These are phyloP conservation scores for Oryza nivara DNA, from an alignment of 176 grass and related monocot genomes.

Conservation along the genomic window DNA sequence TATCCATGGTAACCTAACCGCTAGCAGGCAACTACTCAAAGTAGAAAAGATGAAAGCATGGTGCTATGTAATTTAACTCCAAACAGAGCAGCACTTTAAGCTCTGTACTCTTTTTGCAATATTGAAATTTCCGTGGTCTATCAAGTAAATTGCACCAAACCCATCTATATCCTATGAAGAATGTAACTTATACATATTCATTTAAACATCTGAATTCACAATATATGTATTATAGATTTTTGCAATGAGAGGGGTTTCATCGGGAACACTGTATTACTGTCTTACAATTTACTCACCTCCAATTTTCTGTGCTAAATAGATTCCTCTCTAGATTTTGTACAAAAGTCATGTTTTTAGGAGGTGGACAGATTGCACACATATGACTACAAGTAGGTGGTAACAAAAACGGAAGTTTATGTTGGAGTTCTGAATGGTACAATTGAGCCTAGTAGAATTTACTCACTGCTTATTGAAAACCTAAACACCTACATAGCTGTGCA, in stretches of 20 bases:
- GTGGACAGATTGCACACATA: constrained; percentile 6
- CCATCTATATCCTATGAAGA: constrained; percentile 18
- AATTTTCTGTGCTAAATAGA: constrained; percentile 3
- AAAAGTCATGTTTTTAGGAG: neutral
- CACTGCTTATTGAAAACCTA: constrained; percentile 8
- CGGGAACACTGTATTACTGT: neutral
- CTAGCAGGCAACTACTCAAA: constrained; percentile 16
- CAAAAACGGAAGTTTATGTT: constrained; percentile 1
- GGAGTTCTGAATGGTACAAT: constrained; percentile 5
- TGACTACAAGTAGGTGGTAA: neutral
- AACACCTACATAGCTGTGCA: neutral
- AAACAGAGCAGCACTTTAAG: constrained; percentile 14
- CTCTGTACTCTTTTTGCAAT: constrained; percentile 17
- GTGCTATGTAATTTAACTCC: neutral
- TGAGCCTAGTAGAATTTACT: constrained; percentile 12
- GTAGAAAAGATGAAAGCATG: neutral
- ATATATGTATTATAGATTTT: constrained; percentile 13
- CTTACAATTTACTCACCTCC: neutral
- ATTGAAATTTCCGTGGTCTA: constrained; percentile 11
- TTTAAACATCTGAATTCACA: constrained; percentile 17
- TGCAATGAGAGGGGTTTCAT: neutral
- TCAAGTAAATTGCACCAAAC: constrained; percentile 31
- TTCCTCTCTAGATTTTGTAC: constrained; percentile 5
- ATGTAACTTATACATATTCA: constrained; percentile 6
- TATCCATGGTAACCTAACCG: neutral